Evolutionary conservation across 1,284 basidiomycete genomes (phyloP), one percentile per base, ranked within the genome.

Genomic region (Caloboletus inedulis): DNA sequence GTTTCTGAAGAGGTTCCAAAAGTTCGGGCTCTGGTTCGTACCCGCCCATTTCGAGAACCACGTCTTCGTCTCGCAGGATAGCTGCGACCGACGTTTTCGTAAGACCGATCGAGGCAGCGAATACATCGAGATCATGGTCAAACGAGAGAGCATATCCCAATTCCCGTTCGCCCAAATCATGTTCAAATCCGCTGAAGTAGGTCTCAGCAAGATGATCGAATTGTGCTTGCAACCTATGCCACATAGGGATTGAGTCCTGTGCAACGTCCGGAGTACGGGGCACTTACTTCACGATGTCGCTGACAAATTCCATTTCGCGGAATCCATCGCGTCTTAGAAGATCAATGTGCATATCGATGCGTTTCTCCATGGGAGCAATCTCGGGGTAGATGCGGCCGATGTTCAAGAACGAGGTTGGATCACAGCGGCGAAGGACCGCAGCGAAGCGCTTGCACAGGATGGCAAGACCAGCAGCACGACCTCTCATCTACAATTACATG

Each of bases 41-140:
- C 30, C 84, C 87, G 25, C 85, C 88, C 62, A 87, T 74, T 36
- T 94, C 88, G 23, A 88, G 64, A 12, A 77, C 74, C 34, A 89
- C 78, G 56, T 95, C 94, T 55, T 88, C 83, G 59, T 96, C 94
- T 56, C 83, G 79, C 42, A 91, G 66, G 31, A 91, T 75, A 2
- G 76, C 75, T 18, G 80, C 75, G n/a, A 97, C 81, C 5, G 87
- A 85, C 5, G 93, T 93, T 74, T 93, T 91, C 33, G 89, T 85
- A 55, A 94, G 80, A 1, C 90, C 91, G 47, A 96, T 82, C 1
- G 93, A 91, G 8, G 92, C 93, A 25, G 90, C 84, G 68, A 97
- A 94, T 68, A 90, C 89, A 68, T 98, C 94, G 8, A 98, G 77
- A 69, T 98, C 94, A 57, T 86, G 80, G 63, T 98, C 94, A 61